A percentile compares a stretch with the other conserved stretches of the same genome.
These are phyloP conservation scores for Lojkania enalia DNA, from an alignment of 2,329 filamentous ascomycete species.

Conservation along the genomic window DNA sequence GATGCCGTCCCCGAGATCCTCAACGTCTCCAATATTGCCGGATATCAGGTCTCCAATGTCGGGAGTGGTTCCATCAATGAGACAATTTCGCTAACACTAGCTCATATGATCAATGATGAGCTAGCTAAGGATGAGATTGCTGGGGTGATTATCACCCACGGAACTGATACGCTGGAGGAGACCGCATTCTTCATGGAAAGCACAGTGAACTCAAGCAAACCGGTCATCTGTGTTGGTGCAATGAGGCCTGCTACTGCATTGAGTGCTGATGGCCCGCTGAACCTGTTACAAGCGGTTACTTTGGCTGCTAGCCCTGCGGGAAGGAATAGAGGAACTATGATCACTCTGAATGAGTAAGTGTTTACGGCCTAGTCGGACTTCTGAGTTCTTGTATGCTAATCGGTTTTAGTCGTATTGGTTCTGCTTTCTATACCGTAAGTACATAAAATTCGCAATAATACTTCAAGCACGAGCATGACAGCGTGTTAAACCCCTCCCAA, in stretches of 20 bases:
- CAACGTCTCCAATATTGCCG: conserved; percentile 59
- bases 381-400: no score
- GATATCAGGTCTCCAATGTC: conserved; percentile 49
- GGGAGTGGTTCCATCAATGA: conserved; percentile 49
- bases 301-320: conserved; percentile 56
- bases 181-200: conserved; percentile 65
- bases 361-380: no score
- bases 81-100: conserved; percentile 53
- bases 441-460: no score
- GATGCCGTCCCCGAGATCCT: conserved; percentile 59
- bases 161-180: conserved; percentile 68
- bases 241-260: conserved; percentile 67
- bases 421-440: conserved; percentile 60
- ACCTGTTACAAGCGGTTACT: conserved; percentile 63
- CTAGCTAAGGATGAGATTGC: conserved; percentile 49
- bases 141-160: conserved; percentile 64
- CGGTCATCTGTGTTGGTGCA: conserved; percentile 62
- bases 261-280: conserved; percentile 65
- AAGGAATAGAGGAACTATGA: conserved; percentile 59
- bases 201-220: conserved; percentile 60
- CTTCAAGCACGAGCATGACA: no score
- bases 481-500: no score
- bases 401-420: conserved; percentile 53
- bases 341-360: conserved; percentile 60
- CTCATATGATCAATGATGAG: conserved; percentile 54